phyloP scores from a whole-genome alignment of 805 yeast genomes.

The Barnettozyma vustinii region DNA sequence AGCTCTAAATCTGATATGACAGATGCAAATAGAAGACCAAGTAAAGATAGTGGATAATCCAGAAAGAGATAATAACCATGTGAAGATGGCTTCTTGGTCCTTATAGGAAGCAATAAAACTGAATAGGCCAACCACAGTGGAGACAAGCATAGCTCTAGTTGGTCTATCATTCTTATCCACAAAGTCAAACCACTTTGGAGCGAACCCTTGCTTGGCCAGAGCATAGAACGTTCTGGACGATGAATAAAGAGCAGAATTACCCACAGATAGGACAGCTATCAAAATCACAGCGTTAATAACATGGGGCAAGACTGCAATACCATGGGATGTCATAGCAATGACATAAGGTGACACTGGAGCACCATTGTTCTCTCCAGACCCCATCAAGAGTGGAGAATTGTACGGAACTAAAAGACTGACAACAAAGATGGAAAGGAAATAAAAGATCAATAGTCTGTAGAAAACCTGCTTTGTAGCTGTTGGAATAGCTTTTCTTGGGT shows the following conservation, averaged over 20 bases:
- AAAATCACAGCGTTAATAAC: slow-evolving; percentile 71
- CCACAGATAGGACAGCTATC: slow-evolving; percentile 69
- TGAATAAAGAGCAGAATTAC: slow-evolving; percentile 71
- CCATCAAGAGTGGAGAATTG: slow-evolving; percentile 43
- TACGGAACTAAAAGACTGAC: slow-evolving; percentile 61
- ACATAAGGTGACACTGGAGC: slow-evolving; percentile 70
- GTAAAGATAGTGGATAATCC: slow-evolving; percentile 60
- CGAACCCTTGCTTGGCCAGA: slow-evolving; percentile 65
- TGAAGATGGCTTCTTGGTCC: slow-evolving; percentile 51
- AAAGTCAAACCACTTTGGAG: slow-evolving; percentile 48
- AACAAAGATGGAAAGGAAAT: slow-evolving; percentile 46
- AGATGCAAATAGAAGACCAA: slow-evolving; percentile 53
- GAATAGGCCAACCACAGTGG: slow-evolving; percentile 51
- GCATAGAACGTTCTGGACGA: slow-evolving; percentile 66
- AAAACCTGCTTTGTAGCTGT: slow-evolving; percentile 60
- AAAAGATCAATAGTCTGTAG: slow-evolving; percentile 58
- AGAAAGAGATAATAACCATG: slow-evolving; percentile 59
- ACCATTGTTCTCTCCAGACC: slow-evolving; percentile 42
- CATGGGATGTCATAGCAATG: slow-evolving; percentile 52
- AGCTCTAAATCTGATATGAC: slow-evolving; percentile 53
- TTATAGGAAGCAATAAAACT: slow-evolving; percentile 65
- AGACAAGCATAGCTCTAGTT: slow-evolving; percentile 44
- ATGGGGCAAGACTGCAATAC: slow-evolving; percentile 54
- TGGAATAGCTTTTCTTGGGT: slow-evolving; percentile 55
- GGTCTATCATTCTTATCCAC: slow-evolving; percentile 60